A percentile compares a stretch with the other conserved stretches of the same genome.
phyloP scores from a whole-genome alignment of 2,329 filamentous ascomycete genomes.

The Exutisphaerella laricina region DNA sequence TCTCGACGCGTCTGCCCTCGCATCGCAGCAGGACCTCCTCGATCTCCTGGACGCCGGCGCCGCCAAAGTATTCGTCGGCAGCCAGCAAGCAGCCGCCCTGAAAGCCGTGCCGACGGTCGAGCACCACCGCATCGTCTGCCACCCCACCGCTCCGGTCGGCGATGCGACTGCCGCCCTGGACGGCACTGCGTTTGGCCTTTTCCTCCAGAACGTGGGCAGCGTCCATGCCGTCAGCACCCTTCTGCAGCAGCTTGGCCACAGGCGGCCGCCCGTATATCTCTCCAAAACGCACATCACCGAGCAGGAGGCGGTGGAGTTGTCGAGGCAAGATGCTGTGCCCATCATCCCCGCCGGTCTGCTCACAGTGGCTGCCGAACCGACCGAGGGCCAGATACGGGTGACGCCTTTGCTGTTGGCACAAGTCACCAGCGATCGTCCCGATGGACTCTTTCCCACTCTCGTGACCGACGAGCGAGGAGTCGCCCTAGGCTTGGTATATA shows the following conservation, averaged over 20 bases:
- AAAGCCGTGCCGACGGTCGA: slow-evolving; percentile 48
- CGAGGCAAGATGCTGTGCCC: slow-evolving; percentile 53
- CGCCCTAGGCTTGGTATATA: slow-evolving; percentile 87
- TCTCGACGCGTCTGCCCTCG: slow-evolving; percentile 68
- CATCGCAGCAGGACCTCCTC: slow-evolving; percentile 66
- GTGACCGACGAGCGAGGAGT: slow-evolving; percentile 84
- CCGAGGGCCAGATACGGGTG: slow-evolving; percentile 58
- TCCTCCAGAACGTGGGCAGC: slow-evolving; percentile 37
- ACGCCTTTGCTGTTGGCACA: slow-evolving; percentile 66
- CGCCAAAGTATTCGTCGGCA: slow-evolving; percentile 73
- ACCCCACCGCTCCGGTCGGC: slow-evolving; percentile 40
- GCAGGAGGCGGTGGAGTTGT: slow-evolving; percentile 39
- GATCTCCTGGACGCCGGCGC: slow-evolving; percentile 80
- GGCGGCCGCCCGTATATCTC: slow-evolving; percentile 47
- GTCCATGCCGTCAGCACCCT: slow-evolving; percentile 42
- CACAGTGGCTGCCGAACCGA: slow-evolving; percentile 58
- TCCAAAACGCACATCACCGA: slow-evolving; percentile 41
- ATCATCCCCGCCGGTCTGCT: slow-evolving; percentile 67
- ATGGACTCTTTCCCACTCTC: slow-evolving; percentile 80
- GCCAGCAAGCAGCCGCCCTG: slow-evolving; percentile 58
- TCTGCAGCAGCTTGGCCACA: slow-evolving; percentile 46
- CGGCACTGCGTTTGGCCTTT: slow-evolving; percentile 43
- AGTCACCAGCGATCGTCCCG: slow-evolving; percentile 74
- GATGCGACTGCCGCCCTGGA: slow-evolving; percentile 40
- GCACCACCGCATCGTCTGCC: slow-evolving; percentile 52